Conservation (phyloP, 306 rosid genomes). For the Cyclanthera cordifolia region DNA sequence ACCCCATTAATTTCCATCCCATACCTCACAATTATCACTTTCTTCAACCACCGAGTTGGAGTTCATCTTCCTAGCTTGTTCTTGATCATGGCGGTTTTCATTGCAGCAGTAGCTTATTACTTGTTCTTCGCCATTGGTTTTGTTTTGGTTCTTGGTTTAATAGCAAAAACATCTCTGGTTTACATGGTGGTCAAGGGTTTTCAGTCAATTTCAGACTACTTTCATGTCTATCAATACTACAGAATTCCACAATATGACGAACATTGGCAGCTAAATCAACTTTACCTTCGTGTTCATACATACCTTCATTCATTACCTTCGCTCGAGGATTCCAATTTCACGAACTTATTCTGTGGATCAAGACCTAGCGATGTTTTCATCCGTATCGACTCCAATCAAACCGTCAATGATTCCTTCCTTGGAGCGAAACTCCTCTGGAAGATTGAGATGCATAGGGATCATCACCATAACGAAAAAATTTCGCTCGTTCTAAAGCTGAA, state of each 20-base stretch:
- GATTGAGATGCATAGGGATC: conserved; percentile 13
- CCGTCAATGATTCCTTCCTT: conserved; percentile 56
- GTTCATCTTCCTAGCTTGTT: neutral
- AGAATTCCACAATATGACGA: conserved; percentile 52
- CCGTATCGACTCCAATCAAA: conserved; percentile 43
- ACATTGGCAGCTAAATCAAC: conserved; percentile 54
- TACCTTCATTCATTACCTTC: conserved; percentile 72
- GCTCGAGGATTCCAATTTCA: conserved; percentile 63
- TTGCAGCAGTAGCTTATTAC: conserved; percentile 14
- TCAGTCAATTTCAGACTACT: conserved; percentile 35
- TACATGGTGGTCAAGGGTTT: conserved; percentile 41
- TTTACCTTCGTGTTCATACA: conserved; percentile 42
- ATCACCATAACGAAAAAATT: conserved; percentile 6
- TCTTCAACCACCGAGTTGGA: neutral
- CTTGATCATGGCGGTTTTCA: conserved; percentile 8
- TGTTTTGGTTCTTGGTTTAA: conserved; percentile 27
- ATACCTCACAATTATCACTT: neutral
- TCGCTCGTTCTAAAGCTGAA: conserved; percentile 43
- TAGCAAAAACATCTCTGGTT: conserved; percentile 52
- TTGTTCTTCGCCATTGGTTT: conserved; percentile 14
- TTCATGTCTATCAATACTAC: conserved; percentile 57
- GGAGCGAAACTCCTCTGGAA: conserved; percentile 60
- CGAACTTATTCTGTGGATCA: conserved; percentile 65
- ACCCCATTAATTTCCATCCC: neutral
- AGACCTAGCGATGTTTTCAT: conserved; percentile 59